Conservation (phyloP, 495 filamentous ascomycete species). For the Penicillium paxilli region DNA sequence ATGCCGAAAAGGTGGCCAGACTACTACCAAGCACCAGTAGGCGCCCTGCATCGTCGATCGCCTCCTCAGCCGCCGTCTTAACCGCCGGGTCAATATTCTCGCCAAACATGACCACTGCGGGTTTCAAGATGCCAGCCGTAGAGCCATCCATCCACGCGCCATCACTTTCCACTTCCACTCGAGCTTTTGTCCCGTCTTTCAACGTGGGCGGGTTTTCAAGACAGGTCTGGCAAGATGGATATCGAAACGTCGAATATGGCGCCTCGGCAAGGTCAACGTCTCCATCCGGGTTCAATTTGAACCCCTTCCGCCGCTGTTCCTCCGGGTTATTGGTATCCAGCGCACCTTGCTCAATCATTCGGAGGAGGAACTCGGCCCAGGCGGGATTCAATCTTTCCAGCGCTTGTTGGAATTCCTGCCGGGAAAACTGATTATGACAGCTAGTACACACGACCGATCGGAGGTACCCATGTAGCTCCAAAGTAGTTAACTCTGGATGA, state of each 20-base stretch:
- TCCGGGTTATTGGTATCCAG: conserved; percentile 74
- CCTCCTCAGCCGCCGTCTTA: conserved; percentile 75
- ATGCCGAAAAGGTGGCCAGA: conserved; percentile 92
- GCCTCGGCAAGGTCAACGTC: conserved; percentile 90
- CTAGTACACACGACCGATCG: conserved; percentile 78
- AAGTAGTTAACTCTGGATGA: conserved; percentile 71
- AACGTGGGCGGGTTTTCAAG: conserved; percentile 62
- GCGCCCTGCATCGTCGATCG: conserved; percentile 70
- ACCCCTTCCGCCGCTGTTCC: conserved; percentile 63
- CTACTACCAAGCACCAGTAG: conserved; percentile 85
- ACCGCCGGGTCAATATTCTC: conserved; percentile 71
- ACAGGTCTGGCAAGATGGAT: conserved; percentile 86
- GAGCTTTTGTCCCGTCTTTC: conserved; percentile 53
- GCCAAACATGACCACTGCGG: conserved; percentile 92
- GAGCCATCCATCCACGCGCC: conserved; percentile 74
- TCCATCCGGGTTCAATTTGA: conserved; percentile 89
- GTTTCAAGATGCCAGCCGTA: conserved; percentile 82
- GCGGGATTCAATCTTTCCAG: conserved; percentile 78
- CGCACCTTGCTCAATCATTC: conserved; percentile 69
- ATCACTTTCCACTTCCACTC: conserved; percentile 72
- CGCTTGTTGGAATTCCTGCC: conserved; percentile 72
- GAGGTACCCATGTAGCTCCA: conserved; percentile 91
- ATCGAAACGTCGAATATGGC: conserved; percentile 85
- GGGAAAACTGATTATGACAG: conserved; percentile 65
- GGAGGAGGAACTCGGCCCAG: conserved; percentile 76